Evolutionary conservation across 148 eudicot genomes (phyloP).

Genomic region (Arctostaphylos glauca): DNA sequence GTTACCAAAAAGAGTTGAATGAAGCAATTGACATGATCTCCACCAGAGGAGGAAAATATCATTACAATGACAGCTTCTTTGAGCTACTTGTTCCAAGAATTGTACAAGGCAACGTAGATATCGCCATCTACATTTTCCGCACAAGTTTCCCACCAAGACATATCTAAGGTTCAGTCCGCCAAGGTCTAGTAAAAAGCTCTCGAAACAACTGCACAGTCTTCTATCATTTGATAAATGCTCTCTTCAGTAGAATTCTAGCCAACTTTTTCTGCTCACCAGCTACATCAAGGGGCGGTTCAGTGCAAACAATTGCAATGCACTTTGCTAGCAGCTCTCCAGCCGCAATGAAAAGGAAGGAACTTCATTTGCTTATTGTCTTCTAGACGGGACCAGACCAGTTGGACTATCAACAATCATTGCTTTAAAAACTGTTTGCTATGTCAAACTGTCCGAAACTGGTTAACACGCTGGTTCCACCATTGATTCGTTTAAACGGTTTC

Average conservation of each 20-base stretch:
- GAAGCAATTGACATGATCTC: background rate
- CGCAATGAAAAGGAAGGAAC: background rate
- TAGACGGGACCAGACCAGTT: background rate
- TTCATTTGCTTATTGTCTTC: background rate
- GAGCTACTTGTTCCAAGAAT: background rate
- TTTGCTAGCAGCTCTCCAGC: background rate
- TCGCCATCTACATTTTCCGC: background rate
- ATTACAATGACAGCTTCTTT: background rate
- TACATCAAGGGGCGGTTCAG: background rate
- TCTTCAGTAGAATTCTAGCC: background rate
- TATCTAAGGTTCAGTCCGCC: background rate
- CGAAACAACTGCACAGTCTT: background rate
- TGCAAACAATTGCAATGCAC: background rate
- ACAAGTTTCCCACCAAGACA: background rate
- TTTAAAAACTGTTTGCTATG: background rate
- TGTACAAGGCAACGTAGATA: background rate
- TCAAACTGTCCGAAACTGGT: background rate
- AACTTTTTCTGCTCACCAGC: background rate
- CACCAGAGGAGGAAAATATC: background rate
- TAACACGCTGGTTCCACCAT: background rate
- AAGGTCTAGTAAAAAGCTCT: background rate
- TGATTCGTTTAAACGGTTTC: background rate
- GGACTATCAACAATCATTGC: background rate
- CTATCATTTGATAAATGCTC: background rate
- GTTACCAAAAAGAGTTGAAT: background rate